Conservation (phyloP, 2,329 filamentous ascomycete species). For the Ophiostoma sp. region DNA sequence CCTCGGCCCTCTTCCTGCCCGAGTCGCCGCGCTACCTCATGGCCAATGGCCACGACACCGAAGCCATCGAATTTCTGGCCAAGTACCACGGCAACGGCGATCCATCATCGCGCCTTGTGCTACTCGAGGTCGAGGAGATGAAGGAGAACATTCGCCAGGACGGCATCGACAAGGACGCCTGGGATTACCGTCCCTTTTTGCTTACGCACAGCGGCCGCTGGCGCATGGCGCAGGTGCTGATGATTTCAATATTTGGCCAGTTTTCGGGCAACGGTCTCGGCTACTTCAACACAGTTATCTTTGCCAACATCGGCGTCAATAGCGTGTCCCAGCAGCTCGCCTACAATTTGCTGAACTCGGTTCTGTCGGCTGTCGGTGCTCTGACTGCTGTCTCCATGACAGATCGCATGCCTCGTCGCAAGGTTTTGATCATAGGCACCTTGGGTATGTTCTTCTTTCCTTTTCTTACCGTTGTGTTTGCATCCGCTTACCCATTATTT, state of each 20-base stretch:
- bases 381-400: not conserved
- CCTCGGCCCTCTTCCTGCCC: constrained; percentile 37
- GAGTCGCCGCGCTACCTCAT: not conserved
- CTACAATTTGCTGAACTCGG: not conserved
- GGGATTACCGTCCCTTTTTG: constrained; percentile 34
- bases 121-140: constrained; percentile 41
- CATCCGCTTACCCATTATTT: not conserved
- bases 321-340: constrained; percentile 37
- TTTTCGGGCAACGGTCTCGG: constrained; percentile 48
- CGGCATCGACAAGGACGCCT: constrained; percentile 43
- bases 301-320: constrained; percentile 37
- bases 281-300: constrained; percentile 48
- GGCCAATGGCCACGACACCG: not conserved
- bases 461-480: not conserved
- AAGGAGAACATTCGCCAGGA: constrained; percentile 40
- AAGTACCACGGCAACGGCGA: constrained; percentile 25
- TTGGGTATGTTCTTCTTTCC: not conserved
- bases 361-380: not conserved
- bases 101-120: constrained; percentile 36
- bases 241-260: constrained; percentile 48
- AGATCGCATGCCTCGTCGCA: not conserved
- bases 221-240: constrained; percentile 44
- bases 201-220: constrained; percentile 43
- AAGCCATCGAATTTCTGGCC: not conserved
- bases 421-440: not conserved